A percentile compares a stretch with the other conserved stretches of the same genome.
Conservation (phyloP, 768 basidiomycete species). For the Psilocybe azurescens region DNA sequence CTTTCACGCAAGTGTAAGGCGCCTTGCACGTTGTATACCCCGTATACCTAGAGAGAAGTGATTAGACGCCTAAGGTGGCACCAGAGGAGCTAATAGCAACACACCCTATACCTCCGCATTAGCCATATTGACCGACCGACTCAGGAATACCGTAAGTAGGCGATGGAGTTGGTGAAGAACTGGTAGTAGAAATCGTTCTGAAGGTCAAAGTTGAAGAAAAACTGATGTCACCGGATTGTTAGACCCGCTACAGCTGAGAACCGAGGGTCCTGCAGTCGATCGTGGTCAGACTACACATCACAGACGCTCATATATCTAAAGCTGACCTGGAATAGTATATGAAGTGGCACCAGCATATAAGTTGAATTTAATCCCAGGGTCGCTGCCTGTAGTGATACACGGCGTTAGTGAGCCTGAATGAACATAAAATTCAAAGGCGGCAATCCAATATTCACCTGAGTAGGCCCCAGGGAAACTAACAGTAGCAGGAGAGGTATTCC, state of each 20-base stretch:
- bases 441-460: slow-evolving; percentile 26
- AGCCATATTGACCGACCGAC: slow-evolving; percentile 44
- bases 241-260: slow-evolving; percentile 41
- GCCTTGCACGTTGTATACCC: slow-evolving; percentile 42
- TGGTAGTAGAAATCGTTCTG: slow-evolving; percentile 19
- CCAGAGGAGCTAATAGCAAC: slow-evolving; percentile 16
- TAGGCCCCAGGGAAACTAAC: slow-evolving; percentile 55
- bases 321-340: slow-evolving; percentile 47
- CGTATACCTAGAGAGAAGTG: slow-evolving; percentile 29
- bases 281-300: neutral
- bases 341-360: slow-evolving; percentile 41
- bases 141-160: slow-evolving; percentile 24
- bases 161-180: slow-evolving; percentile 22
- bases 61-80: neutral
- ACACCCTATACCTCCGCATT: slow-evolving; percentile 44
- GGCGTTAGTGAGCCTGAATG: neutral
- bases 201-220: slow-evolving; percentile 6
- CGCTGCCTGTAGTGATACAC: slow-evolving; percentile 30
- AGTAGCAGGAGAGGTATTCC: slow-evolving; percentile 43
- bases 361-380: slow-evolving; percentile 54
- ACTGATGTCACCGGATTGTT: slow-evolving; percentile 17
- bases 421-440: neutral
- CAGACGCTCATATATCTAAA: neutral
- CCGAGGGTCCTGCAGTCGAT: slow-evolving; percentile 35
- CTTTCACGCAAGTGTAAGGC: slow-evolving; percentile 36